These are phyloP conservation scores for Yarrowia porcina DNA, from an alignment of 805 yeast species.

Conservation along the genomic window DNA sequence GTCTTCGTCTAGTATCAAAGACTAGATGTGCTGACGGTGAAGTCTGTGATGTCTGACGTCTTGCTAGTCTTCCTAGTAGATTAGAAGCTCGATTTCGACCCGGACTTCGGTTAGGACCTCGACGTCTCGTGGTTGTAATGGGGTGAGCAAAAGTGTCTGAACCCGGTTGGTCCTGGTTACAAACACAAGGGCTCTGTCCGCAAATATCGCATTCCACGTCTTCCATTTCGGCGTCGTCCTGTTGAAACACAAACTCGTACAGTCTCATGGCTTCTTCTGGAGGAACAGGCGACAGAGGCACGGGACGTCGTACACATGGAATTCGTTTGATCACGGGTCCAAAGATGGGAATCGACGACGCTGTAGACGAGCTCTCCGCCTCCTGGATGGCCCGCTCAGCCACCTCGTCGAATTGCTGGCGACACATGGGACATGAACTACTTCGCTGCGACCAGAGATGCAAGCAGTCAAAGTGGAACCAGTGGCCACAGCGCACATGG, in stretches of 20 bases:
- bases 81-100: neutral
- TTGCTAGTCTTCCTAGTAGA: neutral
- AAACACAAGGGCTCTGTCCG: conserved; percentile 8
- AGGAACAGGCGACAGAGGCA: neutral
- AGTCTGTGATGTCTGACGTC: neutral
- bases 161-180: neutral
- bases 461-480: conserved; percentile 57
- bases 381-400: neutral
- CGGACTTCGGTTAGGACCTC: neutral
- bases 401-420: conserved; percentile 42
- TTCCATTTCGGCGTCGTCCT: conserved; percentile 12
- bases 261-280: conserved; percentile 20
- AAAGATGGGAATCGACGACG: neutral
- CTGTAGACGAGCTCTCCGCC: neutral
- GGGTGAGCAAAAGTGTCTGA: neutral
- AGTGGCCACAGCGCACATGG: conserved; percentile 49
- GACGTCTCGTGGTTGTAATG: neutral
- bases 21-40: neutral
- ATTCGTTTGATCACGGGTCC: neutral
- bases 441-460: conserved; percentile 55
- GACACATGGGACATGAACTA: conserved; percentile 60
- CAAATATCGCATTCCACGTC: conserved; percentile 12
- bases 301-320: neutral
- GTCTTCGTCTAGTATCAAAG: neutral
- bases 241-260: conserved; percentile 13